Conservation (phyloP, 2,329 filamentous ascomycete species). For the Colletotrichum noveboracense region DNA sequence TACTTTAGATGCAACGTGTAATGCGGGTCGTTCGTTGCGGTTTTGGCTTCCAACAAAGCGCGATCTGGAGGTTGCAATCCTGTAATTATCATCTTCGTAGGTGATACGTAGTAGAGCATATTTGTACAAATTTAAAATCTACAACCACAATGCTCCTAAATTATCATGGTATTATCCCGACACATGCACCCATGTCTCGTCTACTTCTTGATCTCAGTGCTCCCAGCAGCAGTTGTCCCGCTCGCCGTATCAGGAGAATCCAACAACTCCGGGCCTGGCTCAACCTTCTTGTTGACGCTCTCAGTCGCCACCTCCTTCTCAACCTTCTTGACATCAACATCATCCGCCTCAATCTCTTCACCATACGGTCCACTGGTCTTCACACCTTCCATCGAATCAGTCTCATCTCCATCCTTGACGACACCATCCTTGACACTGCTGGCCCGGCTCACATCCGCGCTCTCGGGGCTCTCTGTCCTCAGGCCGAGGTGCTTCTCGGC, state of each 20-base stretch:
- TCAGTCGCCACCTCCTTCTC: background rate
- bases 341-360: slow-evolving; percentile 32
- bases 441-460: slow-evolving; percentile 72
- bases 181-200: background rate
- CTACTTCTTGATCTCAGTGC: slow-evolving; percentile 2
- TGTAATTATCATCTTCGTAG: no score
- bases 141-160: background rate
- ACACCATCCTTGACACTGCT: slow-evolving; percentile 65
- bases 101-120: no score
- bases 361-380: slow-evolving; percentile 38
- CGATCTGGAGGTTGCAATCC: no score
- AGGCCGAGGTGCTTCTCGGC: slow-evolving; percentile 72
- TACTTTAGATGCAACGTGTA: no score
- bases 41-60: no score
- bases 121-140: background rate
- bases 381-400: slow-evolving; percentile 33
- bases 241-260: slow-evolving; percentile 13
- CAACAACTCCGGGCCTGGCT: slow-evolving; percentile 4
- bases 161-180: background rate
- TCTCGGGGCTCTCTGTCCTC: slow-evolving; percentile 67
- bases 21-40: no score
- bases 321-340: background rate
- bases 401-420: slow-evolving; percentile 22
- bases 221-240: slow-evolving; percentile 2
- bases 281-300: background rate